phyloP scores from a whole-genome alignment of 2,329 filamentous ascomycete species.

The Tolypocladium nubicola region DNA sequence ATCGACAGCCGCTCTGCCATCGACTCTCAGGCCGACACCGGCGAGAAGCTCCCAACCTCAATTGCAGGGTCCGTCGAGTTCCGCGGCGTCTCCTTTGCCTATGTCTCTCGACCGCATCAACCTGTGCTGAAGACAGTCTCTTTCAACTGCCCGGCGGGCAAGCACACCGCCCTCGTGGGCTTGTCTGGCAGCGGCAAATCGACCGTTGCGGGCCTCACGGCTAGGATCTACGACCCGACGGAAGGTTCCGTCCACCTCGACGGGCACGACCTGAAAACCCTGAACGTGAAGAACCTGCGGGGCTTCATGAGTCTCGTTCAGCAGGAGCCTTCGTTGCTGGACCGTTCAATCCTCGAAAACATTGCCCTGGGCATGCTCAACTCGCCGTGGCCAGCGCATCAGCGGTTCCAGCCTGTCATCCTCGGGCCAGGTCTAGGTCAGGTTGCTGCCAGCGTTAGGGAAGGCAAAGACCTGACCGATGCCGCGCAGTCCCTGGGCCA shows the following conservation, averaged over 20 bases:
- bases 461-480: conserved; percentile 35
- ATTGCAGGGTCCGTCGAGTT: conserved; percentile 27
- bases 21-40: conserved; percentile 25
- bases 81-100: conserved; percentile 31
- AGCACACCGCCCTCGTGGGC: conserved; percentile 46
- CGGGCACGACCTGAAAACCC: conserved; percentile 32
- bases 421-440: conserved; percentile 37
- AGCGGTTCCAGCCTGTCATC: conserved; percentile 31
- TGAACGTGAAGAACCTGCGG: conserved; percentile 35
- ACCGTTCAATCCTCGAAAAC: conserved; percentile 38
- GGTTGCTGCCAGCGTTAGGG: conserved; percentile 39
- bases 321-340: conserved; percentile 33
- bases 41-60: conserved; percentile 32
- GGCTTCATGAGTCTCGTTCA: conserved; percentile 33
- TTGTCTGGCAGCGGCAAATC: conserved; percentile 49
- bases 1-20: conserved; percentile 41
- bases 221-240: conserved; percentile 47
- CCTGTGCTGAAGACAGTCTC: conserved; percentile 31
- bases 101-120: conserved; percentile 30
- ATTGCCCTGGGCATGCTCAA: conserved; percentile 39
- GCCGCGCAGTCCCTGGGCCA: conserved; percentile 32
- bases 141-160: conserved; percentile 35
- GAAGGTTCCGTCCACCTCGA: conserved; percentile 36
- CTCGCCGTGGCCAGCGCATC: conserved; percentile 27
- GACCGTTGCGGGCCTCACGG: conserved; percentile 42